These are phyloP conservation scores for Besnoitia besnoiti DNA, from an alignment of 169 alveolate species.

Conservation along the genomic window DNA sequence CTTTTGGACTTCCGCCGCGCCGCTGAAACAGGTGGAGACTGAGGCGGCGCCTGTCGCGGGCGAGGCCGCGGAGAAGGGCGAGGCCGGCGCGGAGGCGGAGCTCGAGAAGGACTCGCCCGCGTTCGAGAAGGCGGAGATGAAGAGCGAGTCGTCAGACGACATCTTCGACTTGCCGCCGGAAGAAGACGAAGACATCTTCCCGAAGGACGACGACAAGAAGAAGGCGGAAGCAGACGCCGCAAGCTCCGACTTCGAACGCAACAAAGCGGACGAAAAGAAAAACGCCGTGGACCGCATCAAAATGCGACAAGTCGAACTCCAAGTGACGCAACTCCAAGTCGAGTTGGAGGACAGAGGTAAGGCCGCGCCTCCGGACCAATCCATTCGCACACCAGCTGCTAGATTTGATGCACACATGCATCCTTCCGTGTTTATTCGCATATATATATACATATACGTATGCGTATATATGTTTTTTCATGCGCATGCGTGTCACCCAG, in stretches of 20 bases:
- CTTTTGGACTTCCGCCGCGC: neutral
- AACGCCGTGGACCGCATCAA: constrained; percentile 39
- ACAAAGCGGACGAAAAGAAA: neutral
- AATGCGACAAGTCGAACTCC: constrained; percentile 62
- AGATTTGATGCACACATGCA: neutral
- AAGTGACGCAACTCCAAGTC: constrained; percentile 63
- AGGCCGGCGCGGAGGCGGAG: neutral
- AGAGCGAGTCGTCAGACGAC: neutral
- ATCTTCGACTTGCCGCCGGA: constrained; percentile 5
- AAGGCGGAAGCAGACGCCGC: too few species aligned
- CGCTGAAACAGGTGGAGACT: neutral
- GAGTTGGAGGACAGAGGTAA: constrained; percentile 55
- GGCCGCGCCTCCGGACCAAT: neutral
- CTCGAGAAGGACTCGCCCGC: neutral
- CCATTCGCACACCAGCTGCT: neutral
- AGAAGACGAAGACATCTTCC: neutral
- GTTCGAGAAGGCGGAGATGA: neutral
- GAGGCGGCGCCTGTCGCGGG: neutral
- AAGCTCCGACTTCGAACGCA: too few species aligned
- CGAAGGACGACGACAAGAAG: neutral
- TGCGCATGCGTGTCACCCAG: too few species aligned
- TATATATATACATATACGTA: too few species aligned
- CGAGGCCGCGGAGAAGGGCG: neutral
- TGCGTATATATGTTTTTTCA: too few species aligned
- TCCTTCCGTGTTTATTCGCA: too few species aligned